Percentiles rank a stretch among this genome's conserved stretches.
Conservation (phyloP, 2,329 filamentous ascomycete genomes). For the Talaromyces sp. region DNA sequence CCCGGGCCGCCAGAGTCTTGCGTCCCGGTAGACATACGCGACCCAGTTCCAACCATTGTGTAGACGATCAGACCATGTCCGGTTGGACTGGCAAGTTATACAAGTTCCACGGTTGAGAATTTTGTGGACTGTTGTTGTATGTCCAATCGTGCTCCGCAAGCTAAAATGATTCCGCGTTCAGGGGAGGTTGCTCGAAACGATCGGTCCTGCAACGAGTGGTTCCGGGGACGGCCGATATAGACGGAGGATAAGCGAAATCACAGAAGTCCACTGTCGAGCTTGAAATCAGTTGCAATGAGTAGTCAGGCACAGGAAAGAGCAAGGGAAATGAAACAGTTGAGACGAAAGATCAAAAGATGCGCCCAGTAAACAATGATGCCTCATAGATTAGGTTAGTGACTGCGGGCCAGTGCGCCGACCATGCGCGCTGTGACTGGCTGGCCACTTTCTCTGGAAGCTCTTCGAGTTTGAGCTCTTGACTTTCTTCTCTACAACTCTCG, state of each 20-base stretch:
- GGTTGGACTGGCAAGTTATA: constrained; percentile 14
- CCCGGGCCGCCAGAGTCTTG: constrained; percentile 33
- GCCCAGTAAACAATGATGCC: constrained; percentile 13
- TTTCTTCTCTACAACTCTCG: background rate
- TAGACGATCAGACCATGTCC: constrained; percentile 36
- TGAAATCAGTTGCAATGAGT: background rate
- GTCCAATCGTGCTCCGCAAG: constrained; percentile 9
- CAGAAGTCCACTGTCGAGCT: background rate
- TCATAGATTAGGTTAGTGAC: constrained; percentile 9
- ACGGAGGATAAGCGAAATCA: background rate
- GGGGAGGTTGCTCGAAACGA: constrained; percentile 28
- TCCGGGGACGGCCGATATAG: background rate
- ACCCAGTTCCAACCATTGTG: constrained; percentile 36
- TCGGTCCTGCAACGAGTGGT: constrained; percentile 3
- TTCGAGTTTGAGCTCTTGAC: background rate
- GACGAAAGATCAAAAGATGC: constrained; percentile 8
- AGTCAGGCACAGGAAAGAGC: background rate
- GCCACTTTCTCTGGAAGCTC: background rate
- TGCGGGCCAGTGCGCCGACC: constrained; percentile 3
- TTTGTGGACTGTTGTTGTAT: background rate
- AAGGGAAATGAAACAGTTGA: background rate
- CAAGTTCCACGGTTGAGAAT: constrained; percentile 5
- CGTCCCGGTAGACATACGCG: constrained; percentile 38
- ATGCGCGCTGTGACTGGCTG: constrained; percentile 9
- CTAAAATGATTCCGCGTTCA: constrained; percentile 24